phyloP scores from a whole-genome alignment of 371 early-diverging fungal genomes.

The Synchytrium microbalum region DNA sequence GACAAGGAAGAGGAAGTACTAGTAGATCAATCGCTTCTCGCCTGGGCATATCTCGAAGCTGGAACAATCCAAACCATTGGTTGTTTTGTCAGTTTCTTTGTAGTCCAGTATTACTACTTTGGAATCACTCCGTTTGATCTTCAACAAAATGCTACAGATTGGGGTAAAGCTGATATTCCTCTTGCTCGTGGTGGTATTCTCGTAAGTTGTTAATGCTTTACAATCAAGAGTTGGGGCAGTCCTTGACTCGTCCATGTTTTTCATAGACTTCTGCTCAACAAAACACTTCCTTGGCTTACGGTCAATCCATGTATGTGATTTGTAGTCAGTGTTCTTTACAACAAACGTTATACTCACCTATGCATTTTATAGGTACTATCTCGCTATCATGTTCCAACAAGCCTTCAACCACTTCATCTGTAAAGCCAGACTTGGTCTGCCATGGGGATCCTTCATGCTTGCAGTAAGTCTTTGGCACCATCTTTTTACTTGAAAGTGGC shows the following conservation, averaged over 20 bases:
- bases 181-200: constrained; percentile 10
- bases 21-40: constrained; percentile 74
- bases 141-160: constrained; percentile 12
- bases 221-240: neutral
- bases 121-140: constrained; percentile 9
- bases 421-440: constrained; percentile 68
- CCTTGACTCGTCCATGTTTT: neutral
- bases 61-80: constrained; percentile 78
- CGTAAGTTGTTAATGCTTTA: constrained; percentile 13
- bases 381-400: constrained; percentile 75
- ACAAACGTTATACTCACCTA: neutral
- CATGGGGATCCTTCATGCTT: constrained; percentile 76
- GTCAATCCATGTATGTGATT: constrained; percentile 14
- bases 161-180: constrained; percentile 10
- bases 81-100: constrained; percentile 64
- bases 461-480: neutral
- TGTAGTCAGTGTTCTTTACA: constrained; percentile 17
- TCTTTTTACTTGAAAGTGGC: neutral
- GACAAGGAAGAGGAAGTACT: constrained; percentile 70
- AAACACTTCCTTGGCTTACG: neutral
- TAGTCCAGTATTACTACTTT: constrained; percentile 39
- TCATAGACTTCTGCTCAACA: neutral
- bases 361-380: constrained; percentile 56
- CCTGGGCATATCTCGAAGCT: constrained; percentile 79
- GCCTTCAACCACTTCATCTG: constrained; percentile 88